These are phyloP conservation scores for Benincasa hispida DNA, from an alignment of 306 rosid genomes.

Conservation along the genomic window DNA sequence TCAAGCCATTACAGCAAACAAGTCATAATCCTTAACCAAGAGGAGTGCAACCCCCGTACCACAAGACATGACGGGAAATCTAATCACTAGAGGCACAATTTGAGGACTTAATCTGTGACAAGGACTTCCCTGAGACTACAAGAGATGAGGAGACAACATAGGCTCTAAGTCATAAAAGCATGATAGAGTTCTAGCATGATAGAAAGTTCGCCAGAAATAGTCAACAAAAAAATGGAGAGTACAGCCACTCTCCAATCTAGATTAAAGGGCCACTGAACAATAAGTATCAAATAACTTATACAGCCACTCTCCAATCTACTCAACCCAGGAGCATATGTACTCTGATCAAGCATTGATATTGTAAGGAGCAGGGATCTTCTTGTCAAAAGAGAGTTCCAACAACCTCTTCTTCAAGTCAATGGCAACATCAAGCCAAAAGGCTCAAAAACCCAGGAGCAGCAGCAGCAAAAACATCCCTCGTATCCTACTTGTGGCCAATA, in stretches of 20 bases:
- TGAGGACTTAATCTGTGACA: neutral
- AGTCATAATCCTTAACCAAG: neutral
- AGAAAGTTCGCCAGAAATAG: neutral
- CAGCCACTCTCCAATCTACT: neutral
- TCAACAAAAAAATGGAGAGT: neutral
- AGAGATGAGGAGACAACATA: neutral
- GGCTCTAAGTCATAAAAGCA: neutral
- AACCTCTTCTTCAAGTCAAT: neutral
- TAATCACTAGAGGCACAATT: neutral
- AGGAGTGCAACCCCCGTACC: neutral
- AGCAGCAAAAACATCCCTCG: neutral
- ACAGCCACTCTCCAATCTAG: no score
- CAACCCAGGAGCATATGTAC: neutral
- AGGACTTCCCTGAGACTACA: neutral
- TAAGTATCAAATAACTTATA: neutral
- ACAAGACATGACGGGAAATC: neutral
- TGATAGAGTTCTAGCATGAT: neutral
- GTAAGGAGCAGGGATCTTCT: neutral
- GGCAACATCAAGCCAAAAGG: neutral
- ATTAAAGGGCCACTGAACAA: neutral
- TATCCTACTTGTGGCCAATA: neutral
- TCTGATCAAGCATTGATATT: neutral
- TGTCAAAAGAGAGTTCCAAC: neutral
- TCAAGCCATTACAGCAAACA: neutral
- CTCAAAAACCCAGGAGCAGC: neutral